Evolutionary conservation across 2,329 filamentous ascomycete species (phyloP).

Genomic region (Fusarium mundagurra): DNA sequence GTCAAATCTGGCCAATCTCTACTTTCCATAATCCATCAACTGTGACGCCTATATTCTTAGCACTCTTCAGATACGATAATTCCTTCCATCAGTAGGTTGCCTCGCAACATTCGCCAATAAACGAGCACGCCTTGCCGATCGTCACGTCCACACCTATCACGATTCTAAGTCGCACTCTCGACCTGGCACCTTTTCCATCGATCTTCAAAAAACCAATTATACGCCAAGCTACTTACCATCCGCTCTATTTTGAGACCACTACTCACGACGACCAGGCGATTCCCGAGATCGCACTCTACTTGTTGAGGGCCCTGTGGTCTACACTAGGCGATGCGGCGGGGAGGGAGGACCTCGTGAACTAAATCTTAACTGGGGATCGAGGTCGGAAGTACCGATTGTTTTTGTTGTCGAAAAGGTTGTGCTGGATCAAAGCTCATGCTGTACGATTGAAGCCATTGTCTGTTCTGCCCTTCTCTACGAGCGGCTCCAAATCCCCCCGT

Average conservation of each 20-base stretch:
- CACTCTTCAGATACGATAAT: background rate
- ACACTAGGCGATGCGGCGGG: conserved; percentile 57
- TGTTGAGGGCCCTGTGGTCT: conserved; percentile 36
- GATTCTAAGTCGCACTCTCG: background rate
- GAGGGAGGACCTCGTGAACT: conserved; percentile 54
- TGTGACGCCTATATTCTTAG: background rate
- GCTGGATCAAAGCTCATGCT: conserved; percentile 22
- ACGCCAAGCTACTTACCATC: background rate
- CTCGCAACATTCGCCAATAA: background rate
- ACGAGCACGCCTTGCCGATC: background rate
- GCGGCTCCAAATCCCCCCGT: conserved; percentile 6
- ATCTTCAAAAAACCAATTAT: background rate
- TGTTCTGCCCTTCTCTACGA: conserved; percentile 17
- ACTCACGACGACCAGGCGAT: conserved; percentile 17
- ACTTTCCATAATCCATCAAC: background rate
- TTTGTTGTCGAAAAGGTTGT: conserved; percentile 4
- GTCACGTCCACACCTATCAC: background rate
- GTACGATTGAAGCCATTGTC: conserved; percentile 9
- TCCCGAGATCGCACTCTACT: conserved; percentile 30
- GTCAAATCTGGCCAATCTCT: background rate
- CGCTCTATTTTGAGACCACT: background rate
- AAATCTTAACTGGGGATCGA: conserved; percentile 46
- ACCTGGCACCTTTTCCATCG: background rate
- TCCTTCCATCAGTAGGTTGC: conserved; percentile 5
- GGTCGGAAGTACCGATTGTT: conserved; percentile 41